Evolutionary conservation across 441 rosid species (phyloP).

Genomic region (Hura crepitans): DNA sequence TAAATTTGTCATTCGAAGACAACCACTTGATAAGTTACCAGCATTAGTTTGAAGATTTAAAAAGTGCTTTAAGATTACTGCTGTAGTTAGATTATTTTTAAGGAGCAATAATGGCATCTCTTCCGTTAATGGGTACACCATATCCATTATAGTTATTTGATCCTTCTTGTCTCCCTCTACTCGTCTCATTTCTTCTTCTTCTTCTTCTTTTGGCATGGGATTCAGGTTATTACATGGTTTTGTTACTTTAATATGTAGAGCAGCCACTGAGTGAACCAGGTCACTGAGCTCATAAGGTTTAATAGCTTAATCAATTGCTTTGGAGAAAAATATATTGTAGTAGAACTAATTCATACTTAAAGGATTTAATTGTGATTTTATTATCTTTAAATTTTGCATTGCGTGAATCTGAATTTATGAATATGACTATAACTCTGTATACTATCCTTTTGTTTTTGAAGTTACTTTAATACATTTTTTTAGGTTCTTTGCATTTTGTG

Average conservation of each 20-base stretch:
- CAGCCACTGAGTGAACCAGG: background rate
- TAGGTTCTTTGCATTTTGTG: background rate
- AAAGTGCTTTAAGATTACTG: background rate
- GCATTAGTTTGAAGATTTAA: background rate
- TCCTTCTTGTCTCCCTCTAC: too few species aligned
- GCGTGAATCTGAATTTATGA: background rate
- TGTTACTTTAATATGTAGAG: background rate
- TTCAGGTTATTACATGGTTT: background rate
- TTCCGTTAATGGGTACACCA: background rate
- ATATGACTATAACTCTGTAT: background rate
- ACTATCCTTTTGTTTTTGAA: background rate
- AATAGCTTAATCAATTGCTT: background rate
- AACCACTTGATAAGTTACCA: background rate
- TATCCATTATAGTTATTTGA: background rate
- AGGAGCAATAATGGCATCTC: background rate
- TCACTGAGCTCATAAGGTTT: background rate
- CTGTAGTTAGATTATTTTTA: background rate
- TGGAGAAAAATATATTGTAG: background rate
- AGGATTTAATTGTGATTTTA: background rate
- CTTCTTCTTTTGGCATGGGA: background rate
- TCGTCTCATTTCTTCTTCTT: too few species aligned
- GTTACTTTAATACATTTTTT: background rate
- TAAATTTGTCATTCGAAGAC: background rate
- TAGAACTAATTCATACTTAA: background rate
- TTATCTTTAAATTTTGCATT: background rate